Conservation (phyloP, 148 eudicot species). For the Camellia lanceoleosa region DNA sequence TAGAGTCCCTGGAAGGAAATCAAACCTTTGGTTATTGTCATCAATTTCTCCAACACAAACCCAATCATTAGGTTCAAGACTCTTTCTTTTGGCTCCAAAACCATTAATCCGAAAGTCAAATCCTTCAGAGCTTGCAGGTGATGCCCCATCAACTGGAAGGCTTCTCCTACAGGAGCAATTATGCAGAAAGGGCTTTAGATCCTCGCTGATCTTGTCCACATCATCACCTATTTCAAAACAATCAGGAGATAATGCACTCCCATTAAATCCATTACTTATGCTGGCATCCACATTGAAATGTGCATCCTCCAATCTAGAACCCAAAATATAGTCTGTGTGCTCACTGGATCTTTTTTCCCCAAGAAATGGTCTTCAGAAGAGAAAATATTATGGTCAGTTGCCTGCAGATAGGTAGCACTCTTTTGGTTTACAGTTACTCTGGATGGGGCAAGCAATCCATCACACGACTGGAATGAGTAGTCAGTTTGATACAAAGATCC, state of each 20-base stretch:
- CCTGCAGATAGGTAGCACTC: conserved; percentile 14
- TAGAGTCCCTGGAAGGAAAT: conserved; percentile 20
- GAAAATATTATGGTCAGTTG: conserved; percentile 16
- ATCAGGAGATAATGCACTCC: conserved; percentile 19
- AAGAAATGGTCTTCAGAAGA: conserved; percentile 21
- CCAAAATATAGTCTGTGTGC: conserved; percentile 12
- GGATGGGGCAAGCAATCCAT: conserved; percentile 19
- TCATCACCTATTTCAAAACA: conserved; percentile 21
- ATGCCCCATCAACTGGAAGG: conserved; percentile 21
- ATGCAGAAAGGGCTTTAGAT: conserved; percentile 28
- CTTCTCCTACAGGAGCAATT: conserved; percentile 37
- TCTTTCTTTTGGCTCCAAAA: conserved; percentile 21
- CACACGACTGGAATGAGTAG: conserved; percentile 17
- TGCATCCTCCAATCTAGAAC: conserved; percentile 27
- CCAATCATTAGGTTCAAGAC: conserved; percentile 24
- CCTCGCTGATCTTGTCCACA: conserved; percentile 10
- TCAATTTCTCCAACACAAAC: conserved; percentile 27
- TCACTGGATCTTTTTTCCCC: background rate
- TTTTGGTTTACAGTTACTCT: conserved; percentile 2
- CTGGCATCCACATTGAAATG: conserved; percentile 20
- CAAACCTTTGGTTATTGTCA: conserved; percentile 17
- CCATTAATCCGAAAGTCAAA: conserved; percentile 32
- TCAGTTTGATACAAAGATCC: conserved; percentile 24
- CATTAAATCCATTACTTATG: conserved; percentile 15
- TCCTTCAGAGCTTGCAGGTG: conserved; percentile 28